phyloP scores from a whole-genome alignment of 129 eudicot species.

The Tanacetum coccineum region DNA sequence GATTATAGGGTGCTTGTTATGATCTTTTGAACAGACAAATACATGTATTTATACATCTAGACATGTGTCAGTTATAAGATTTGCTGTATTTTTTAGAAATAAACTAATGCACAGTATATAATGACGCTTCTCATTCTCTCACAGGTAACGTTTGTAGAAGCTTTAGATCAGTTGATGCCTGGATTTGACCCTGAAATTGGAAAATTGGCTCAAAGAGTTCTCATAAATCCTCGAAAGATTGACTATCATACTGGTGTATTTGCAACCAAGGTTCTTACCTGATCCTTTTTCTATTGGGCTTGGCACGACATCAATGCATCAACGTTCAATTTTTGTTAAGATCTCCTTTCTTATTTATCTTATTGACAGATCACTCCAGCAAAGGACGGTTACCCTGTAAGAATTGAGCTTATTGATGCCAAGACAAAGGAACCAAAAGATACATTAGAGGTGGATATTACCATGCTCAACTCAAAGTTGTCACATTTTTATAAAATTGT shows the following conservation, averaged over 20 bases:
- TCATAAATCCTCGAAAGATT: slow-evolving; percentile 92
- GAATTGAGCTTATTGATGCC: slow-evolving; percentile 93
- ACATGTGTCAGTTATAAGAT: background rate
- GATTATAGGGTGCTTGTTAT: too few relatives aligned
- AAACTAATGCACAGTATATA: slow-evolving; percentile 6
- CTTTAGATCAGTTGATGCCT: slow-evolving; percentile 97
- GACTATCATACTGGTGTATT: slow-evolving; percentile 98
- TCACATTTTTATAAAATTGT: background rate
- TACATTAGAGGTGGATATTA: slow-evolving; percentile 69
- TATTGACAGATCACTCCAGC: slow-evolving; percentile 92
- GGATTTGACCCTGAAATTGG: slow-evolving; percentile 99
- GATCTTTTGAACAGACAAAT: too few relatives aligned
- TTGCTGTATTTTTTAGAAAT: background rate
- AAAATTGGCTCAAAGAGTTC: slow-evolving; percentile 94
- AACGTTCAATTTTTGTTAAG: background rate
- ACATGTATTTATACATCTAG: too few relatives aligned
- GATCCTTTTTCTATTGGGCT: slow-evolving; percentile 1
- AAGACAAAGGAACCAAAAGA: slow-evolving; percentile 91
- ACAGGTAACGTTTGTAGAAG: slow-evolving; percentile 97
- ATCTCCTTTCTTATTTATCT: slow-evolving; percentile 14
- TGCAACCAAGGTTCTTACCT: slow-evolving; percentile 78
- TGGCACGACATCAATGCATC: background rate
- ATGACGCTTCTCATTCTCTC: slow-evolving; percentile 17
- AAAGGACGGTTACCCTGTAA: slow-evolving; percentile 92
- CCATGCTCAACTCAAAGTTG: slow-evolving; percentile 14